Conservation (phyloP, 495 filamentous ascomycete species). For the Tuber aestivum region DNA sequence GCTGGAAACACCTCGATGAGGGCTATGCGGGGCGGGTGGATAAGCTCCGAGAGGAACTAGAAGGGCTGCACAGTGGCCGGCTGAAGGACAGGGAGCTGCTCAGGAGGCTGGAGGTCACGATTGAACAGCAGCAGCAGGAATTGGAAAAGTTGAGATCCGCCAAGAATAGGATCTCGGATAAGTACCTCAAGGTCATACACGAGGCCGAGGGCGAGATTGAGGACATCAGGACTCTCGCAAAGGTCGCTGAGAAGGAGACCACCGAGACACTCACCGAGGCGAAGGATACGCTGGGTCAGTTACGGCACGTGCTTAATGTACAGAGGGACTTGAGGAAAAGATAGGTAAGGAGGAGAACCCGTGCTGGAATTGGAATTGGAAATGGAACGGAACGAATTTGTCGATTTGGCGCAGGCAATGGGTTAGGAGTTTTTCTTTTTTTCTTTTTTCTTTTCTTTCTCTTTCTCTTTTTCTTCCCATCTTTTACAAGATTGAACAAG, state of each 20-base stretch:
- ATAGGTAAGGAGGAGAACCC: neutral
- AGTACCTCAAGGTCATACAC: constrained; percentile 57
- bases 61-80: constrained; percentile 46
- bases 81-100: constrained; percentile 44
- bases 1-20: constrained; percentile 62
- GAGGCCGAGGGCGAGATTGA: constrained; percentile 44
- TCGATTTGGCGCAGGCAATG: constrained; percentile 18
- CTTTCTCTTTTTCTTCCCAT: constrained; percentile 22
- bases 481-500: constrained; percentile 27
- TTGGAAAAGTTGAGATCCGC: constrained; percentile 54
- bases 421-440: constrained; percentile 26
- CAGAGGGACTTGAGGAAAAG: constrained; percentile 33
- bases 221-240: constrained; percentile 30
- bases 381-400: constrained; percentile 20
- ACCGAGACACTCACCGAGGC: constrained; percentile 31
- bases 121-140: constrained; percentile 52
- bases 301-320: constrained; percentile 40
- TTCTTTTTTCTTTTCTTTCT: constrained; percentile 29
- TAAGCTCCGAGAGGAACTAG: constrained; percentile 52
- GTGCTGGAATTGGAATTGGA: constrained; percentile 14
- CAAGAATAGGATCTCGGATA: constrained; percentile 56
- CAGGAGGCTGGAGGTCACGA: constrained; percentile 46
- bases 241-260: constrained; percentile 29
- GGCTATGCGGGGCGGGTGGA: constrained; percentile 52
- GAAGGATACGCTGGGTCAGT: constrained; percentile 29